phyloP scores from a whole-genome alignment of 2,329 filamentous ascomycete genomes.

The Monilinia polystroma region DNA sequence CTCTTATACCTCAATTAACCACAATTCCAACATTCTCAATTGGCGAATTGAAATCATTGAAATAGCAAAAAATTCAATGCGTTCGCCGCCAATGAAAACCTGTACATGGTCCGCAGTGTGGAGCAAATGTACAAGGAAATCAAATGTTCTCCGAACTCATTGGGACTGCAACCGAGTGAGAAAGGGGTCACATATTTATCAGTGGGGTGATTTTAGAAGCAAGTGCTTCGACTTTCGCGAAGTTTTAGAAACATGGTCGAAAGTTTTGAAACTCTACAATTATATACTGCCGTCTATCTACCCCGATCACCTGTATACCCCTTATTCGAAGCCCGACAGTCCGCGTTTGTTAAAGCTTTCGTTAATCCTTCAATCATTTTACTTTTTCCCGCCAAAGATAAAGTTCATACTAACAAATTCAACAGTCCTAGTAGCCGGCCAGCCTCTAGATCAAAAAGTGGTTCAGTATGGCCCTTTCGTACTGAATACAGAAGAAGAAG shows the following conservation, averaged over 20 bases:
- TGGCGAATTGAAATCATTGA: neutral
- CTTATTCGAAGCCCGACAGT: neutral
- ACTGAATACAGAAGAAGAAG: slow-evolving; percentile 67
- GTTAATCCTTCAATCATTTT: neutral
- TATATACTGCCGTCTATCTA: neutral
- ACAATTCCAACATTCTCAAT: neutral
- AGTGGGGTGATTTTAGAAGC: neutral
- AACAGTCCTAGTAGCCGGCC: slow-evolving; percentile 69
- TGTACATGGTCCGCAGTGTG: slow-evolving; percentile 21
- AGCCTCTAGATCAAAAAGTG: slow-evolving; percentile 75
- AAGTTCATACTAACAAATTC: slow-evolving; percentile 25
- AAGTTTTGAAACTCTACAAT: neutral
- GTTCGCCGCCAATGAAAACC: slow-evolving; percentile 39
- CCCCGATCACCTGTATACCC: too few relatives aligned
- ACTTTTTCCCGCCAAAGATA: neutral
- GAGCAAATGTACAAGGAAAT: slow-evolving; percentile 1
- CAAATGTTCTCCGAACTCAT: slow-evolving; percentile 1
- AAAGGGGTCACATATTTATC: slow-evolving; percentile 8
- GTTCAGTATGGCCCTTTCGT: slow-evolving; percentile 87
- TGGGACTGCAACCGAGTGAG: neutral
- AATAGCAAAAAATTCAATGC: slow-evolving; percentile 28
- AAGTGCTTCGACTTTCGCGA: neutral
- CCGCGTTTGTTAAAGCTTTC: neutral
- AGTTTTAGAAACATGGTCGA: neutral
- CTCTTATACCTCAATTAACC: neutral